Conservation (phyloP, 371 early-diverging fungal genomes). For the Catenaria anguillulae region DNA sequence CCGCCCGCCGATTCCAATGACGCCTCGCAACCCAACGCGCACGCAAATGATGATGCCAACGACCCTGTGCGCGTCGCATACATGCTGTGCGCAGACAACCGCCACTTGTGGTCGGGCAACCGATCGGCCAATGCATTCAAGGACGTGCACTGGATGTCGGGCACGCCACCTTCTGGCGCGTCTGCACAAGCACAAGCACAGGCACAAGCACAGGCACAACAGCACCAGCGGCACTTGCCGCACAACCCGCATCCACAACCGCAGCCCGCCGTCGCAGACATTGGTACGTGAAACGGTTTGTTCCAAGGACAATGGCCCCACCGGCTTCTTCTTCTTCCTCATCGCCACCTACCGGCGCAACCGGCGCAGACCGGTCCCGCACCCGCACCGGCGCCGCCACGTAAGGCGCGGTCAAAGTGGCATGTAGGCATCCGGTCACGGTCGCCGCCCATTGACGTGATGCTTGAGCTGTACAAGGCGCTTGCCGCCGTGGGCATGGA, state of each 20-base stretch:
- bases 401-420: slow-evolving; percentile 48
- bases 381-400: not conserved
- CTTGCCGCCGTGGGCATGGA: slow-evolving; percentile 72
- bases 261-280: too few relatives aligned
- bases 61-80: not conserved
- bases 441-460: slow-evolving; percentile 84
- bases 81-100: not conserved
- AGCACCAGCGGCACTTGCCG: not conserved
- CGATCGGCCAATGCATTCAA: not conserved
- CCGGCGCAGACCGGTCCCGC: too few relatives aligned
- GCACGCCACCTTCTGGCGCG: not conserved
- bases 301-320: too few relatives aligned
- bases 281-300: too few relatives aligned
- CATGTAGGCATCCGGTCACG: slow-evolving; percentile 92
- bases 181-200: too few relatives aligned
- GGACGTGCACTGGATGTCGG: not conserved
- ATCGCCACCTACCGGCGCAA: too few relatives aligned
- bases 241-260: too few relatives aligned
- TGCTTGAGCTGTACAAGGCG: slow-evolving; percentile 89
- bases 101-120: not conserved
- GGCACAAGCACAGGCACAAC: not conserved
- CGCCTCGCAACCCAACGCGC: too few relatives aligned
- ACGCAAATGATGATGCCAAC: not conserved
- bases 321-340: too few relatives aligned
- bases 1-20: too few relatives aligned